phyloP scores from a whole-genome alignment of 1,284 basidiomycete genomes.

The Abortiporus biennis region DNA sequence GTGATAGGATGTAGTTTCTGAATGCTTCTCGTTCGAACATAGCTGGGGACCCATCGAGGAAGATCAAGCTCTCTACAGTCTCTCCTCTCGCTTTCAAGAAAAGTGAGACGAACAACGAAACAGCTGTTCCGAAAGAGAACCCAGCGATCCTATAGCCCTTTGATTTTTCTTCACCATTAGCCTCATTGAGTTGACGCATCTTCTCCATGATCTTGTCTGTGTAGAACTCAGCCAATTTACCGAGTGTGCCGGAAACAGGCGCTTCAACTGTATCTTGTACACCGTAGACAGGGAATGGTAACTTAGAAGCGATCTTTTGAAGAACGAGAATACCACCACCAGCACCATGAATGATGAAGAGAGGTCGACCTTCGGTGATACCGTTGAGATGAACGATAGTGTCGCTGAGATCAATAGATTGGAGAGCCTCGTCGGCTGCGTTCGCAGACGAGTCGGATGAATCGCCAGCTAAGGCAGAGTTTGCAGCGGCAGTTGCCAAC shows the following conservation, averaged over 20 bases:
- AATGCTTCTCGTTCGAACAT: no score
- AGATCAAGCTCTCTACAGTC: no score
- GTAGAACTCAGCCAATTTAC: slow-evolving; percentile 9
- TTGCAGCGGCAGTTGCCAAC: neutral
- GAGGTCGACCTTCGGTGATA: slow-evolving; percentile 6
- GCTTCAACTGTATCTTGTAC: slow-evolving; percentile 13
- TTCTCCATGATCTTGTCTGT: slow-evolving; percentile 9
- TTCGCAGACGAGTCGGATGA: neutral
- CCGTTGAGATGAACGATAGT: slow-evolving; percentile 8
- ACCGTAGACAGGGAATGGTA: slow-evolving; percentile 10
- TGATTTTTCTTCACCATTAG: slow-evolving; percentile 4
- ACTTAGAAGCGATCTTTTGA: slow-evolving; percentile 8
- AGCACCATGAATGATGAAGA: slow-evolving; percentile 12
- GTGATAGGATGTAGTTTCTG: no score
- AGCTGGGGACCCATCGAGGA: no score
- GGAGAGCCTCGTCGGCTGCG: neutral
- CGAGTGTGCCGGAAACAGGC: slow-evolving; percentile 10
- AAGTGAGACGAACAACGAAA: no score
- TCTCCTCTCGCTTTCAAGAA: no score
- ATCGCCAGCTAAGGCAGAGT: neutral
- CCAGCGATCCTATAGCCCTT: slow-evolving; percentile 11
- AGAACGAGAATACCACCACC: slow-evolving; percentile 12
- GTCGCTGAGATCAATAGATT: neutral
- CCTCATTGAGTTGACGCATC: no score
- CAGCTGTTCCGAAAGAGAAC: slow-evolving; percentile 13